A percentile compares a stretch with the other conserved stretches of the same genome.
These are phyloP conservation scores for Avena atlantica DNA, from an alignment of 176 grass and related monocot genomes.

Conservation along the genomic window DNA sequence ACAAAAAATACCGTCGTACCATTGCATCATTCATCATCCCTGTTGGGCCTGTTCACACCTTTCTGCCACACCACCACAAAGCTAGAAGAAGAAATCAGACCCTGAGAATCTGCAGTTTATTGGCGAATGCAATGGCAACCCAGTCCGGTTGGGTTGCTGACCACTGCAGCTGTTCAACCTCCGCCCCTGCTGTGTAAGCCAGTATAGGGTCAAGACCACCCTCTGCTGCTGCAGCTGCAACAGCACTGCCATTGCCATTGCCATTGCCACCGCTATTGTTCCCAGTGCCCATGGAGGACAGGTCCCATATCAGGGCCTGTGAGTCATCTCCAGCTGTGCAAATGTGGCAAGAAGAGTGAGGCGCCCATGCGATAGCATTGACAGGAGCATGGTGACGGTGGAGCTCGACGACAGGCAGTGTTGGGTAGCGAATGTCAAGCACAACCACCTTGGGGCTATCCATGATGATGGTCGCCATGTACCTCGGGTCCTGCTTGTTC, in stretches of 20 bases:
- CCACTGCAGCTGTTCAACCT: constrained; percentile 99
- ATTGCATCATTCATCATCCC: constrained; percentile 37
- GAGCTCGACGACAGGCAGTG: constrained; percentile 90
- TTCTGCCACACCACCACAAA: neutral
- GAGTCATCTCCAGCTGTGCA: constrained; percentile 91
- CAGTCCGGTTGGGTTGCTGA: constrained; percentile 94
- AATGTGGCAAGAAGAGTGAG: constrained; percentile 95
- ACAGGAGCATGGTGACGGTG: constrained; percentile 92
- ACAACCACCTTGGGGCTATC: constrained; percentile 97
- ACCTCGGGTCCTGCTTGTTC: constrained; percentile 99
- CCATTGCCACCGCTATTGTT: constrained; percentile 51
- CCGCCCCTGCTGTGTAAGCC: constrained; percentile 90
- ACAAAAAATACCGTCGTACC: constrained; percentile 37
- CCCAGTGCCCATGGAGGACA: constrained; percentile 84
- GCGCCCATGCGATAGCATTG: constrained; percentile 94
- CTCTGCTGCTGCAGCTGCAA: constrained; percentile 57
- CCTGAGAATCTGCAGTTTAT: constrained; percentile 90
- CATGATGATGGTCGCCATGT: constrained; percentile 99
- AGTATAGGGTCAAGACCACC: constrained; percentile 91
- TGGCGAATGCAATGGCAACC: constrained; percentile 91
- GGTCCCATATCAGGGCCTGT: constrained; percentile 95
- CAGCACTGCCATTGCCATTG: constrained; percentile 43
- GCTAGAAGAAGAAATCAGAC: constrained; percentile 58
- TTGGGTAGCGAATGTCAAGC: constrained; percentile 95
- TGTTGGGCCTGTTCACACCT: constrained; percentile 6